Evolutionary conservation across 108 stramenopile species (phyloP).

Genomic region (Conticribra guillardii): DNA sequence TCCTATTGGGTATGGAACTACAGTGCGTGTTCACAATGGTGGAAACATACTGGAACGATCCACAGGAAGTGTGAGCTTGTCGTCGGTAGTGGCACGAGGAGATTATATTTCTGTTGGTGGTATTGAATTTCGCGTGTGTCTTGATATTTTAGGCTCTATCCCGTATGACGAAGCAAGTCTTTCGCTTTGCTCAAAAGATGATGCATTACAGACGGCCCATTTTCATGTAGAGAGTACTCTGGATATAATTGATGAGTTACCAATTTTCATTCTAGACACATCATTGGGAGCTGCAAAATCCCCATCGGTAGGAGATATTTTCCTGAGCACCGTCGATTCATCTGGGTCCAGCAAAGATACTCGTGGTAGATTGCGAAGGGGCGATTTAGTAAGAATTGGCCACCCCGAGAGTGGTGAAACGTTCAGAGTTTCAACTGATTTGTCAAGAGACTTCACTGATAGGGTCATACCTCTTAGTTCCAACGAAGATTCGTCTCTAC

Average conservation of each 20-base stretch:
- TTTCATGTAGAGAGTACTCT: constrained; percentile 34
- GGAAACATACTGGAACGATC: constrained; percentile 29
- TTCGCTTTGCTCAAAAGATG: constrained; percentile 54
- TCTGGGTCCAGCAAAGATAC: constrained; percentile 40
- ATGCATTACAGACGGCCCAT: constrained; percentile 35
- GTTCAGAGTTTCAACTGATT: constrained; percentile 68
- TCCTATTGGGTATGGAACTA: constrained; percentile 42
- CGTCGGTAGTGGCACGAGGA: constrained; percentile 51
- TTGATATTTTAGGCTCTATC: constrained; percentile 25
- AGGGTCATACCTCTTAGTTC: constrained; percentile 47
- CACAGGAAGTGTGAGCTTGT: constrained; percentile 35
- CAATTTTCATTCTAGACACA: constrained; percentile 73
- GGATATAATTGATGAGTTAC: constrained; percentile 43
- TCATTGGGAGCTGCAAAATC: constrained; percentile 56
- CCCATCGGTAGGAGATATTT: constrained; percentile 60
- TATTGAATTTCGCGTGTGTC: constrained; percentile 64
- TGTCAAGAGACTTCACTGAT: constrained; percentile 35
- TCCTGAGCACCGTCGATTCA: constrained; percentile 52
- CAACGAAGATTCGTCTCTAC: constrained; percentile 44
- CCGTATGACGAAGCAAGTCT: constrained; percentile 48
- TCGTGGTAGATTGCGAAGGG: constrained; percentile 49
- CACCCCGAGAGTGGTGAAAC: constrained; percentile 69
- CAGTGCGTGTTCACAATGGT: constrained; percentile 29
- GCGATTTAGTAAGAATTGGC: constrained; percentile 73
- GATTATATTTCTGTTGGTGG: constrained; percentile 61